Percentiles rank a stretch among this genome's conserved stretches.
Evolutionary conservation across 2,329 filamentous ascomycete species (phyloP).

Genomic region (Fusarium sororula): DNA sequence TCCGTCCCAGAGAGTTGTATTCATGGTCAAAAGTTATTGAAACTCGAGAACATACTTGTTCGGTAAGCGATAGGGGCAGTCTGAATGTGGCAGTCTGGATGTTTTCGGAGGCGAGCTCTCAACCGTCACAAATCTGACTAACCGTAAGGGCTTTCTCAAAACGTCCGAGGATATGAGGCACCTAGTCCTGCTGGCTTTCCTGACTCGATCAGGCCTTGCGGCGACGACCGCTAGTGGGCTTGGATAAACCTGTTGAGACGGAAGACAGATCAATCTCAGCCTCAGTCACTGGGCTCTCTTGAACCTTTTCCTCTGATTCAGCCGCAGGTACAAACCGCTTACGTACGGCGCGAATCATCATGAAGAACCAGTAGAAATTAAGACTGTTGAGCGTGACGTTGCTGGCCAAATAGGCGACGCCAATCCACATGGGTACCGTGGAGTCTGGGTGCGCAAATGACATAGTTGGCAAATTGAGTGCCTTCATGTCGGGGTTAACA

Average conservation of each 20-base stretch:
- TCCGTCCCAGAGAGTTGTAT: neutral
- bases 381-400: conserved; percentile 79
- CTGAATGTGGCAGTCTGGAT: neutral
- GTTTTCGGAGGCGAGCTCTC: neutral
- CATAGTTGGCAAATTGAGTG: conserved; percentile 41
- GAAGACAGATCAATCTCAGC: conserved; percentile 44
- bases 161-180: neutral
- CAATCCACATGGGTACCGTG: conserved; percentile 75
- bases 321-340: conserved; percentile 73
- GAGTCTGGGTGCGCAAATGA: conserved; percentile 59
- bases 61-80: neutral
- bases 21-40: neutral
- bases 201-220: conserved; percentile 44
- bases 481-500: conserved; percentile 49
- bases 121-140: neutral
- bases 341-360: conserved; percentile 83
- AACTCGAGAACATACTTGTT: neutral
- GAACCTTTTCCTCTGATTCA: conserved; percentile 44
- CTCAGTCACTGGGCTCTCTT: conserved; percentile 39
- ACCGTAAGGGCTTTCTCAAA: neutral
- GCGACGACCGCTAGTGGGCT: conserved; percentile 32
- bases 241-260: conserved; percentile 42
- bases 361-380: conserved; percentile 87
- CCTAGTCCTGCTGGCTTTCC: neutral
- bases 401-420: conserved; percentile 70